Base-by-base conservation (phyloP, 2,329 filamentous ascomycete genomes). In the Aspergillus sp. region DNA sequence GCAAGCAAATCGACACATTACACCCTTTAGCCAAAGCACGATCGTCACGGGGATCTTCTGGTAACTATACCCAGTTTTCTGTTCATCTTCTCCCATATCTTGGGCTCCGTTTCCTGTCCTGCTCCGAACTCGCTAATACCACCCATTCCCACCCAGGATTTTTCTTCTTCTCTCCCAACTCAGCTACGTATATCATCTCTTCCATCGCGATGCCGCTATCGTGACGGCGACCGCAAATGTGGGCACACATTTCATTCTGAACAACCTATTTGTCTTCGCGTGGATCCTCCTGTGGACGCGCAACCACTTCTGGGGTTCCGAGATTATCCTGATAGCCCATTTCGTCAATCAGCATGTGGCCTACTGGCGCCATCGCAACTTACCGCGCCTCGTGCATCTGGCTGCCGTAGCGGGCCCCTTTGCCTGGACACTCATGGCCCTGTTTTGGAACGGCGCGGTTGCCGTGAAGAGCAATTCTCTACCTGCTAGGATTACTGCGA, bases 391-490 rank as follows among this genome's bases (percentile, higher is more conserved):
- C 69, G 90, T 96, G 67, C 92, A 96, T 76, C 79, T 87, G 11
- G 86, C 91, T 6, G 87, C 87, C 49, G 86, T 92, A 22, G 88
- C 89, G 16, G 90, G 87, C 0, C 92, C 92, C 6, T 81, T 96
- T 66, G 90, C 89, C 1, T 96, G 91, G 90, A 92, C 89, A 14
- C 90, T 95, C 71, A 87, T 94, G 14, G 90, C 90, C 31, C 82
- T 96, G 55, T 94, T 93, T 81, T 96, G 91, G 91, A 91, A 92
- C 67, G 92, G 92, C 9, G 91, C 92, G 20, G 87, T 93, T 52
- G 90, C 90, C 72, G 85, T 94, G n/a, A 82, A 91, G 71, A 83
- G 87, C 7, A 79, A 87, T 58, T 84, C 80, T 59, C 75, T 92
- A 4, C 82, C 88, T 2, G 88, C 90, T n/a, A 82, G 91, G 52